Conservation (phyloP, 208 protist genomes). For the Wallacemonas sp. region DNA sequence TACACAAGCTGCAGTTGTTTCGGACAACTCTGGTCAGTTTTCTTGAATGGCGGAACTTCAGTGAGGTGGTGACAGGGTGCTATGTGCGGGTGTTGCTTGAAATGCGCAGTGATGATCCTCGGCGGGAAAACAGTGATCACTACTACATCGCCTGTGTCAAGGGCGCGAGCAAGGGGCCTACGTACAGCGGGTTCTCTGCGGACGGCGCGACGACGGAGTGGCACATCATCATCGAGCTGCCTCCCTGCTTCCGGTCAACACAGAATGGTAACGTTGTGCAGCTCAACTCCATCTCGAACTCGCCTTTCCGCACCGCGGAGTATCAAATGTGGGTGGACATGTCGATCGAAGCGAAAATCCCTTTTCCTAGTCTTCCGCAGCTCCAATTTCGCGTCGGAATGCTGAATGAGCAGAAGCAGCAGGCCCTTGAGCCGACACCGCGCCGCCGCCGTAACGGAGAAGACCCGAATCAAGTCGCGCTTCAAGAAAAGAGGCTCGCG, state of each 20-base stretch:
- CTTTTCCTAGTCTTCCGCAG: conserved; percentile 73
- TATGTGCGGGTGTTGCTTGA: conserved; percentile 91
- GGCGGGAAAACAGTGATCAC: conserved; percentile 74
- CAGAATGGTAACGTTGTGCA: conserved; percentile 89
- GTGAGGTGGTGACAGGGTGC: conserved; percentile 80
- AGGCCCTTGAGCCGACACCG: conserved; percentile 53
- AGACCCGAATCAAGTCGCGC: conserved; percentile 37
- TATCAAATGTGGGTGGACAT: conserved; percentile 87
- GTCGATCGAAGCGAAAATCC: conserved; percentile 43
- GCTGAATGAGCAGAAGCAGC: conserved; percentile 87
- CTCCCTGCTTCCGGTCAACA: conserved; percentile 81
- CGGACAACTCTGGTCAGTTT: conserved; percentile 87
- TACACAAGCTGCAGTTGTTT: conserved; percentile 86
- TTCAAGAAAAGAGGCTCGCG: conserved; percentile 42
- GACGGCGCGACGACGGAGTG: conserved; percentile 81
- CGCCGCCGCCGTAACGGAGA: conserved; percentile 58
- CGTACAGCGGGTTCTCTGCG: conserved; percentile 88
- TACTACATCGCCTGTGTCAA: conserved; percentile 92
- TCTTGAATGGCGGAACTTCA: conserved; percentile 83
- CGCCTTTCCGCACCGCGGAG: conserved; percentile 76
- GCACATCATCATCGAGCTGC: conserved; percentile 91
- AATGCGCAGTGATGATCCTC: conserved; percentile 78
- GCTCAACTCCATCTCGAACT: conserved; percentile 92
- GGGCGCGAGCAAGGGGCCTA: conserved; percentile 64
- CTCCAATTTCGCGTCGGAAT: conserved; percentile 83